Conservation (phyloP, 208 protist species). For the Blastocrithidia nonstop region DNA sequence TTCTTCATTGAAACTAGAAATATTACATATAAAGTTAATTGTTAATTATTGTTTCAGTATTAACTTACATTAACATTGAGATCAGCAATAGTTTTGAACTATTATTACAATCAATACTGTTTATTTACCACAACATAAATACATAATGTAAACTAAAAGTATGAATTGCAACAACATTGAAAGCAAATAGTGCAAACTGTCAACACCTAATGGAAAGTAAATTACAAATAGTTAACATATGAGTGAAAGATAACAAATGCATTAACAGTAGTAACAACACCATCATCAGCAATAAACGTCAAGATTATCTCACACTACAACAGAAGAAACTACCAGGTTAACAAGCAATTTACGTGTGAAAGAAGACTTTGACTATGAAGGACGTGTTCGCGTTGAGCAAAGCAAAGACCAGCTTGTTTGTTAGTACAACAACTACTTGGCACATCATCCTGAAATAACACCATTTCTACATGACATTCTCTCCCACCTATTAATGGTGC, state of each 20-base stretch:
- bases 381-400: slow-evolving; percentile 41
- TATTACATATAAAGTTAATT: background rate
- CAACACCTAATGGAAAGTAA: background rate
- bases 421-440: slow-evolving; percentile 29
- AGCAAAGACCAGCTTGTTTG: slow-evolving; percentile 19
- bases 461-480: slow-evolving; percentile 48
- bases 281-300: background rate
- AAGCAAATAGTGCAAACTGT: background rate
- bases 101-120: background rate
- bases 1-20: background rate
- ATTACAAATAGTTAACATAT: background rate
- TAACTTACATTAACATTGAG: background rate
- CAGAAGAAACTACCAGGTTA: background rate
- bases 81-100: background rate
- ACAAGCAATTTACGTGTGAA: slow-evolving; percentile 10
- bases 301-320: background rate
- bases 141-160: no score
- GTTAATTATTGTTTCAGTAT: background rate
- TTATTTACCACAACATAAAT: no score
- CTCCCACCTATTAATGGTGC: slow-evolving; percentile 38
- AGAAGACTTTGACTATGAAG: slow-evolving; percentile 63
- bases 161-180: background rate
- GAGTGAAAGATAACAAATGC: background rate
- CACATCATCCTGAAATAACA: slow-evolving; percentile 39
- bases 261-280: background rate